Percentiles rank a stretch among this genome's conserved stretches.
Evolutionary conservation across 805 yeast species (phyloP).

Genomic region (Lachancea cidri): DNA sequence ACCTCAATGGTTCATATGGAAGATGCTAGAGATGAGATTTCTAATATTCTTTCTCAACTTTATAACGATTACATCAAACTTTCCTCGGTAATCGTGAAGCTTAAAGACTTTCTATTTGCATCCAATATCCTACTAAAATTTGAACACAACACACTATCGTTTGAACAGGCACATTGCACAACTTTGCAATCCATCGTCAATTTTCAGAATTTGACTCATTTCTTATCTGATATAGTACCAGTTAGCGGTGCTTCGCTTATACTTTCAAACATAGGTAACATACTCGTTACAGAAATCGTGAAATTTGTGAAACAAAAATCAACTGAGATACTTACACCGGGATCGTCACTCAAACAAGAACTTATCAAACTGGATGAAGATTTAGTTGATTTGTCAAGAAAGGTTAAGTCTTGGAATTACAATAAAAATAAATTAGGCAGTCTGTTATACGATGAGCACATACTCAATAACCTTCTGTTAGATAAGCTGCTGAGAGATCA

Average conservation of each 20-base stretch:
- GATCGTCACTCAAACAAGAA: slow-evolving; percentile 8
- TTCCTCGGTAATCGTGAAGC: slow-evolving; percentile 7
- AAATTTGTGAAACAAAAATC: slow-evolving; percentile 21
- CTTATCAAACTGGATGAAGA: slow-evolving; percentile 10
- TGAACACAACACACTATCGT: slow-evolving; percentile 1
- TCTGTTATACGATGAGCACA: slow-evolving; percentile 19
- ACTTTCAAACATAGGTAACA: slow-evolving; percentile 13
- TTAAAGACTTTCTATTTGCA: slow-evolving; percentile 20
- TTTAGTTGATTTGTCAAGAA: slow-evolving; percentile 12
- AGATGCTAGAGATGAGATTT: slow-evolving; percentile 20
- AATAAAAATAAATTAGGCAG: slow-evolving; percentile 14
- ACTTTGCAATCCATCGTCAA: background rate
- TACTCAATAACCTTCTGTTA: slow-evolving; percentile 20
- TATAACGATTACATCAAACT: slow-evolving; percentile 16
- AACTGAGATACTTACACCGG: slow-evolving; percentile 12
- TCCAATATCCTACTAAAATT: slow-evolving; percentile 8
- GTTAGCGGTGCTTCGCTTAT: background rate
- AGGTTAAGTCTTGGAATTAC: slow-evolving; percentile 13
- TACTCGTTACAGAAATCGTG: slow-evolving; percentile 20
- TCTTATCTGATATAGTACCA: background rate
- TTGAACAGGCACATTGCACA: background rate
- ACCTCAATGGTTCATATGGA: slow-evolving; percentile 20
- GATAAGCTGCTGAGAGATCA: slow-evolving; percentile 23
- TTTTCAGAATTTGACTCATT: background rate
- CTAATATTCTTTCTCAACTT: slow-evolving; percentile 13